phyloP scores from a whole-genome alignment of 331 rosid genomes.

The Phaseolus coccineus region DNA sequence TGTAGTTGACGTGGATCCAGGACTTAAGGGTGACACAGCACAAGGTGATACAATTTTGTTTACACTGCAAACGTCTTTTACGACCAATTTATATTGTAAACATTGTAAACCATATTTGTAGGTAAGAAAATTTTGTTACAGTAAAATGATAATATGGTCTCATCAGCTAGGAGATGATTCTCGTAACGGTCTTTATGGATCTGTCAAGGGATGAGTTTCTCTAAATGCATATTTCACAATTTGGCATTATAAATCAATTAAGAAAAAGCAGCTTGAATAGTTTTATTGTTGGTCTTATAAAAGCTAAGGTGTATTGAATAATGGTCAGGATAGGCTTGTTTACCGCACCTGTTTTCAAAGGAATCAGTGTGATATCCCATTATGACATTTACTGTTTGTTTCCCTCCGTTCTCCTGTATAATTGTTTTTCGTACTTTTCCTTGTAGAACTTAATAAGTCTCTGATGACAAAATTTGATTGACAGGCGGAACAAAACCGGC shows the following conservation, averaged over 20 bases:
- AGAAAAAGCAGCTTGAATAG: not conserved
- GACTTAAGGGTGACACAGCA: slow-evolving; percentile 88
- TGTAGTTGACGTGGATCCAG: slow-evolving; percentile 82
- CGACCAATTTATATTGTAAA: slow-evolving; percentile 32
- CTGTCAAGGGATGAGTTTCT: slow-evolving; percentile 27
- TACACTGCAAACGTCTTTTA: slow-evolving; percentile 31
- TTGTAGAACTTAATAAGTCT: slow-evolving; percentile 4
- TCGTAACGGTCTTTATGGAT: slow-evolving; percentile 14
- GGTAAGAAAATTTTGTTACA: not conserved
- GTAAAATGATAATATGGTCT: slow-evolving; percentile 24
- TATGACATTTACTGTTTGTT: slow-evolving; percentile 2
- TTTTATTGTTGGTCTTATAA: slow-evolving; percentile 21
- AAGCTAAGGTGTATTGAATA: slow-evolving; percentile 20
- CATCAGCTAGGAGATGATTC: not conserved
- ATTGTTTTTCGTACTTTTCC: not conserved
- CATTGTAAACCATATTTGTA: slow-evolving; percentile 8
- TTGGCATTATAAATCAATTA: not conserved
- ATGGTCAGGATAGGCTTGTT: not conserved
- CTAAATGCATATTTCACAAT: slow-evolving; percentile 35
- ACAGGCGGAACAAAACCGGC: slow-evolving; percentile 97
- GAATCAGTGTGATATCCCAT: slow-evolving; percentile 24
- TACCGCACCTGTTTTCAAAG: slow-evolving; percentile 7
- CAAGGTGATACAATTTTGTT: slow-evolving; percentile 64
- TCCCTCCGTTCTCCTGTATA: not conserved
- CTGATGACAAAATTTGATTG: slow-evolving; percentile 40